Evolutionary conservation across 2,329 filamentous ascomycete genomes (phyloP).

Genomic region (Pseudofabraea citricarpa): DNA sequence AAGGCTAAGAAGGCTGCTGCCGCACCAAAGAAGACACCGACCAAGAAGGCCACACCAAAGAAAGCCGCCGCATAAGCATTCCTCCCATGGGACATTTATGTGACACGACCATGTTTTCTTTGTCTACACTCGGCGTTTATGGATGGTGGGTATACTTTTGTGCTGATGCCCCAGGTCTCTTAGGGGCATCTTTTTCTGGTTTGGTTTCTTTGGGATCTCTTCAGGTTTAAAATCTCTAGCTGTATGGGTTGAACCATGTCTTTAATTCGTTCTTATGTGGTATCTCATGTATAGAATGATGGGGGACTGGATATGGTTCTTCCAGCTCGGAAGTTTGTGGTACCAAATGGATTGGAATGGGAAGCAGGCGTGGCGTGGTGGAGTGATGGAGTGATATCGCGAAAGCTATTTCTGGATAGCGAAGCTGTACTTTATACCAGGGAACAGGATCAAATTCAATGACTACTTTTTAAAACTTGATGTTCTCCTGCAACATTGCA

Average conservation of each 20-base stretch:
- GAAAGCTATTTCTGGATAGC: too few relatives aligned
- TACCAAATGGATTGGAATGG: too few relatives aligned
- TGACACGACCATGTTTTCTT: not conserved
- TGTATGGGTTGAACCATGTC: not conserved
- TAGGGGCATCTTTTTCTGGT: not conserved
- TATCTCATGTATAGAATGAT: too few relatives aligned
- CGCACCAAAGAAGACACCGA: conserved; percentile 25
- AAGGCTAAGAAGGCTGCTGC: conserved; percentile 40
- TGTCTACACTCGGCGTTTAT: not conserved
- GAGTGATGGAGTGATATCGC: too few relatives aligned
- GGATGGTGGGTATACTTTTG: not conserved
- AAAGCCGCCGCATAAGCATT: conserved; percentile 10
- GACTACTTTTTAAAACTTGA: too few relatives aligned
- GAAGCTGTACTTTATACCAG: too few relatives aligned
- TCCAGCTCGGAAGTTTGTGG: too few relatives aligned
- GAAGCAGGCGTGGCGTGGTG: too few relatives aligned
- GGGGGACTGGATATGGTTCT: too few relatives aligned
- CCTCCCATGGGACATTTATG: not conserved
- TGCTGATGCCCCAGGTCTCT: not conserved
- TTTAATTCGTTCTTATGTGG: not conserved
- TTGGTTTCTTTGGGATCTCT: not conserved
- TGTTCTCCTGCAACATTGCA: too few relatives aligned
- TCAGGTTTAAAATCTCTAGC: not conserved
- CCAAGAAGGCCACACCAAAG: conserved; percentile 18
- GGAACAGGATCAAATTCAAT: too few relatives aligned